phyloP scores from a whole-genome alignment of 371 early-diverging fungal genomes.

The Syncephalastrum monosporum region DNA sequence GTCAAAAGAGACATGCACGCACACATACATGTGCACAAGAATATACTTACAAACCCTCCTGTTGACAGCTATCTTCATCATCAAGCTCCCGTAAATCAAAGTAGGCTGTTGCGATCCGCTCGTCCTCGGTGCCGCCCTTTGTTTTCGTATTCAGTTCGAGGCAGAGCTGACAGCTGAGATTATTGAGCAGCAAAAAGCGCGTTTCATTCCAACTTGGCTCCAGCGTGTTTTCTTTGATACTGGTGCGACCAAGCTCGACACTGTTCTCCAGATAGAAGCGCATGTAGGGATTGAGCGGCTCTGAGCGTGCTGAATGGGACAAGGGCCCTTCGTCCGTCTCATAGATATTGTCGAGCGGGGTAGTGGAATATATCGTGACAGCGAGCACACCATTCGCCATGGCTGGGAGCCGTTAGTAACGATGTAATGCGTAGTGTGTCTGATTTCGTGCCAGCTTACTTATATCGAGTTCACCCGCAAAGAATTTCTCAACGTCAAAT shows the following conservation, averaged over 20 bases:
- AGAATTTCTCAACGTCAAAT: constrained; percentile 80
- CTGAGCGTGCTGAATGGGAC: neutral
- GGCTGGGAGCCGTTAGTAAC: constrained; percentile 1
- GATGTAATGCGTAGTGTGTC: neutral
- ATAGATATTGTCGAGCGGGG: constrained; percentile 59
- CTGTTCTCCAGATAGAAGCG: constrained; percentile 70
- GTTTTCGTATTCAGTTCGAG: constrained; percentile 33
- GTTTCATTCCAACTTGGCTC: constrained; percentile 65
- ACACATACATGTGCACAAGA: neutral
- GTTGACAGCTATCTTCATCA: constrained; percentile 34
- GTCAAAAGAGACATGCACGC: neutral
- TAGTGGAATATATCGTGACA: constrained; percentile 74
- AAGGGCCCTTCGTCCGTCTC: constrained; percentile 57
- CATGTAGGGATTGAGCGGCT: constrained; percentile 70
- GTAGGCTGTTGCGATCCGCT: constrained; percentile 41
- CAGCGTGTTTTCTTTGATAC: constrained; percentile 52
- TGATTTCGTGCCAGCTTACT: constrained; percentile 15
- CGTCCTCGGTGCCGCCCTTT: constrained; percentile 22
- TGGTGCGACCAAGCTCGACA: constrained; percentile 68
- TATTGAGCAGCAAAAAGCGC: constrained; percentile 53
- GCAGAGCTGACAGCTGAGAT: constrained; percentile 49
- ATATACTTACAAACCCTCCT: constrained; percentile 27
- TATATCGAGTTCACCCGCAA: constrained; percentile 65
- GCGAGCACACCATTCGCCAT: constrained; percentile 87
- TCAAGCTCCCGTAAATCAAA: constrained; percentile 54